Conservation (phyloP, 2,329 filamentous ascomycete genomes). For the Monosporascus sp. region DNA sequence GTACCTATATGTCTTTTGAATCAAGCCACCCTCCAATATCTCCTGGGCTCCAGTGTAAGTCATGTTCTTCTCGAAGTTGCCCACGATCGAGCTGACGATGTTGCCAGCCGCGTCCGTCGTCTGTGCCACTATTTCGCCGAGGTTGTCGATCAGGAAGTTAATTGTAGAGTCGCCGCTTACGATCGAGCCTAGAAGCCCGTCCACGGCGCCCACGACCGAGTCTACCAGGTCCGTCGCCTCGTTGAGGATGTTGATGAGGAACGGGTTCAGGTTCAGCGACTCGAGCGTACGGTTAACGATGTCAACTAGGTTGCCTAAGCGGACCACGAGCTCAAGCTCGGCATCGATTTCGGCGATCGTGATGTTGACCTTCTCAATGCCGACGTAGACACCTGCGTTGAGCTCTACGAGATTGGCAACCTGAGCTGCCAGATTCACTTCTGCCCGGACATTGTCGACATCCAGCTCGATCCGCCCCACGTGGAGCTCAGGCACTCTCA, state of each 20-base stretch:
- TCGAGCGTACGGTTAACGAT: constrained; percentile 57
- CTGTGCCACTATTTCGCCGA: constrained; percentile 59
- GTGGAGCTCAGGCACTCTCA: constrained; percentile 52
- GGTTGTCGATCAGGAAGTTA: constrained; percentile 54
- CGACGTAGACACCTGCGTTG: constrained; percentile 48
- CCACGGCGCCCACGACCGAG: constrained; percentile 50
- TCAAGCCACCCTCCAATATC: constrained; percentile 24
- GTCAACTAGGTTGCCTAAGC: constrained; percentile 53
- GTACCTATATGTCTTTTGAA: constrained; percentile 44
- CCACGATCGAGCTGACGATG: constrained; percentile 47
- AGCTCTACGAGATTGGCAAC: constrained; percentile 52
- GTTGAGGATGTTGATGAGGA: constrained; percentile 51
- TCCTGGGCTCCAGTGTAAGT: constrained; percentile 37
- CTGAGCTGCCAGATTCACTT: constrained; percentile 55
- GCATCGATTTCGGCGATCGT: constrained; percentile 56
- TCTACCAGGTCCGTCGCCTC: constrained; percentile 47
- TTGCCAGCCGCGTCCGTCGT: constrained; percentile 41
- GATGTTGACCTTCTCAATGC: constrained; percentile 48
- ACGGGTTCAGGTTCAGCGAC: constrained; percentile 54
- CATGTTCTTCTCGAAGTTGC: constrained; percentile 55
- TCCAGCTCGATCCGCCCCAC: constrained; percentile 55
- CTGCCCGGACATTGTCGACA: constrained; percentile 52
- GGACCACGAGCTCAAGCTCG: constrained; percentile 53
- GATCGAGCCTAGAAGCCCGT: constrained; percentile 53
- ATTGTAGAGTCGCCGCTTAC: constrained; percentile 49